Evolutionary conservation across 768 basidiomycete species (phyloP), one percentile per base, ranked within the genome.

Genomic region (Mycena filopes): DNA sequence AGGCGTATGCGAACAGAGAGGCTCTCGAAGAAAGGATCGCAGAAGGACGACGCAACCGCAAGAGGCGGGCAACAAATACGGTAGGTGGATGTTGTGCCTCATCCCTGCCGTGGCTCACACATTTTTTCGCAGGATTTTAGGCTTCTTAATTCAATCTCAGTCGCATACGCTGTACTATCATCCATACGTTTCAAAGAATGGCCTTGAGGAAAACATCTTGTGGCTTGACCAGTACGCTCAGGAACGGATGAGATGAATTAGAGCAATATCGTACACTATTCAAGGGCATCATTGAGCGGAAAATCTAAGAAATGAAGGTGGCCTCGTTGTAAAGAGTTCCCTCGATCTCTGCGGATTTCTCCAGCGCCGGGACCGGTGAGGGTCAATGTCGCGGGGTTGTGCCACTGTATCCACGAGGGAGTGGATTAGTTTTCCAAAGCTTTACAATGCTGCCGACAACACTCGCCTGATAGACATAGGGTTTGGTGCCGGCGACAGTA

Each of bases 401-500:
- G 64, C 82, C 82, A 87, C 86, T 87, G 63, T 12, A 59, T 57
- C 60, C n/a, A n/a, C 46, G 23, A 29, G 15, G 15, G 36, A 36
- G 36, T 40, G 51, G 38, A 50, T 58, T 40, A 58, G 58, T 53
- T 23, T 55, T 38, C 13, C 23, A 28, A 20, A 41, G 43, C 38
- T 23, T 55, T 38, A 15, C 23, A 28, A 20, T 45, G 43, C 38
- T 43, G 28, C 73, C 33, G 47, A 53, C 66, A 56, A 51, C 28
- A 42, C 88, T 58, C 56, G 92, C 95, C 87, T 96, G 94, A 78
- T 97, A 98, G 76, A 97, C 92, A 76, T 89, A 96, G 0, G 95
- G 97, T 77, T 96, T 96, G 23, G 94, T 95, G 42, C 94, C 93
- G 41, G 96, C 89, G 40, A 95, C 95, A 72, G n/a, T 97, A 97